Base-by-base conservation (phyloP, 805 yeast species). In the Nakazawaea pomicola region DNA sequence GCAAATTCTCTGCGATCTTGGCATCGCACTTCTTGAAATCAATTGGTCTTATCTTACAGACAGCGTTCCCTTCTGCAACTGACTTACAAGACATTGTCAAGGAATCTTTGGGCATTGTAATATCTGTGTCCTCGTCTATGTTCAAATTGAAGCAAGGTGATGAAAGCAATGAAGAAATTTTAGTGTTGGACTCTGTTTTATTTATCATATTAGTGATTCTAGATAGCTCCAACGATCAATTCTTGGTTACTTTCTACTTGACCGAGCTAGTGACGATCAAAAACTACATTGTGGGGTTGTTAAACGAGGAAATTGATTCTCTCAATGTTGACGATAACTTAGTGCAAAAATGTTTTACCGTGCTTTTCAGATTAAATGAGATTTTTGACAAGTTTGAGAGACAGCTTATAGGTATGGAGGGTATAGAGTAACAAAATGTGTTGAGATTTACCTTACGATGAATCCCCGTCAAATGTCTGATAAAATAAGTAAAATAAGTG, bases 21-120 rank as follows among this genome's bases (percentile, higher is more conserved):
- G 64, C 67, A 27, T 67, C 76, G 0, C 90, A 83, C 53, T 82
- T 68, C 55, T 49, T 83, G 34, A 70, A 74, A 40, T 78, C 86
- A 0, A 52, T 83, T 40, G 67, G 77, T 0, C 51, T 83, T n/a
- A 49, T 83, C 2, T 54, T 80, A 16, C 76, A 75, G 40, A 62
- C 78, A 37, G 77, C 83, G 0, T 72, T 75, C 45, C 88, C 87
- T 1, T 61, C 76, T 2, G 60, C 76, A 0, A 47, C 60, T 1
- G 71, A 74, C 33, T 52, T 78, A 18, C 54, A 61, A 1, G 84
- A 75, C 28, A 80, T 84, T 86, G 64, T 74, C 1, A 53, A 60
- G 2, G 89, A 82, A 46, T 57, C 70, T 41, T 46, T 81, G 6
- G 48, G 56, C 1, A 53, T 76, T 15, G 41, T 60, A 35, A 41